Evolutionary conservation across 2,329 filamentous ascomycete species (phyloP).

Genomic region (Thelonectria discophora): DNA sequence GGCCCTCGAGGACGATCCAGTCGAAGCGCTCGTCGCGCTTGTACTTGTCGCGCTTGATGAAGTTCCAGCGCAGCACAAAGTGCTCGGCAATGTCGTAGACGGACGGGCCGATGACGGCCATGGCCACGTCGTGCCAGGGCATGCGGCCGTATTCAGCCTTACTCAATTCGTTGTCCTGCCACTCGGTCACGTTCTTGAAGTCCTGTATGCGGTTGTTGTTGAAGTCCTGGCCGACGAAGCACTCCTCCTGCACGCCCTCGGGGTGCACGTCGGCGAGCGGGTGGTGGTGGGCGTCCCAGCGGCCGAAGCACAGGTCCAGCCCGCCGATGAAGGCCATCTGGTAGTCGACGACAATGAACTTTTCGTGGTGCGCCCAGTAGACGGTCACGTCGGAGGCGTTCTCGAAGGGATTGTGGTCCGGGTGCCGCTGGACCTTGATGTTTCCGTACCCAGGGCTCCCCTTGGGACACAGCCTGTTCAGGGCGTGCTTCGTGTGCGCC

Average conservation of each 20-base stretch:
- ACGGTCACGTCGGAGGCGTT: constrained; percentile 96
- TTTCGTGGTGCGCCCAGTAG: constrained; percentile 98
- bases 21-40: constrained; percentile 86
- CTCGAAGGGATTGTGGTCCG: constrained; percentile 93
- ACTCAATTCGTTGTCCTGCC: constrained; percentile 91
- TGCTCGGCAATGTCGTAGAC: constrained; percentile 96
- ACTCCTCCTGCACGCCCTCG: constrained; percentile 79
- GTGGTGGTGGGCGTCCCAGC: constrained; percentile 91
- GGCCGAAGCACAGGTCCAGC: constrained; percentile 92
- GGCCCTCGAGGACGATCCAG: constrained; percentile 83
- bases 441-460: constrained; percentile 86
- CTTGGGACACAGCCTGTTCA: constrained; percentile 81
- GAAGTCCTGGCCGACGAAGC: constrained; percentile 97
- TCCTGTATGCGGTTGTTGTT: constrained; percentile 98
- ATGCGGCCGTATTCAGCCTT: constrained; percentile 93
- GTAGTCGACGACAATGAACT: constrained; percentile 96
- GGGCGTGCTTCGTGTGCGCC: constrained; percentile 87
- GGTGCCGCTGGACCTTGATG: constrained; percentile 88
- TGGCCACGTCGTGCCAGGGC: constrained; percentile 97
- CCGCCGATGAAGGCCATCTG: constrained; percentile 91
- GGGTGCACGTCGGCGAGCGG: constrained; percentile 88
- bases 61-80: constrained; percentile 95
- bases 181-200: constrained; percentile 88
- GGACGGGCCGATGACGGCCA: constrained; percentile 88
- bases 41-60: constrained; percentile 96